Evolutionary conservation across 139 green algal genomes (phyloP), one percentile per base, ranked within the genome.

Genomic region (Picochlorum sp.): DNA sequence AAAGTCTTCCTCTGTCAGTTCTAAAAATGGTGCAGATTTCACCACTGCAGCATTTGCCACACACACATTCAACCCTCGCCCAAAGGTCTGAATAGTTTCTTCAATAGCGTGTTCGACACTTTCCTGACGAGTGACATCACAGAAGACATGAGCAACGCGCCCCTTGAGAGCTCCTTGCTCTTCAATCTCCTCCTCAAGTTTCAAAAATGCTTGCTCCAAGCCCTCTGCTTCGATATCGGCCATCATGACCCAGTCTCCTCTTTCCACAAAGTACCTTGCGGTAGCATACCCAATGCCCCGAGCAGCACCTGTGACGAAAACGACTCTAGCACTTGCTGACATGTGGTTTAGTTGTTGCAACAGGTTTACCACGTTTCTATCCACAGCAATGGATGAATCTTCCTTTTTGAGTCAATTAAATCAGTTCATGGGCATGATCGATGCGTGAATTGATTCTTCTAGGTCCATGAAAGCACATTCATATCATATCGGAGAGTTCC

Each of bases 1-100:
- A 50, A 81, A 92, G 62, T 93, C 88, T n/a, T 80, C 67, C 51
- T 95, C 88, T 3, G 45, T 79, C 79, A 95, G 86, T 1, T 95
- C 84, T 38, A 95, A 67, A 56, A 95, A 95, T 4, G 81, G 70
- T 2, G 77, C 84, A 2, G 77, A 72, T 20, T 72, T 78, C 15
- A 94, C 81, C 38, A 93, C 90, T 45, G 81, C 86, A 58, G 78
- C 78, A 45, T 78, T 78, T 32, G 59, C 62, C 9, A 78, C 71
- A 0, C 49, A 50, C 1, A 78, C 83, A 62, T 95, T 86, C 11
- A 95, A 23, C 13, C 68, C 58, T 0, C 34, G 34, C 3, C 83
- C 83, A 44, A 82, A 84, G n/a, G 62, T 21, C 44, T 79, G 15
- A 9, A 91, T 79, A 15, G 83, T 74, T 10, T 57, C 54, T 2